Base-by-base conservation (phyloP, 1,284 basidiomycete species). In the Garcileccinum viscosum region DNA sequence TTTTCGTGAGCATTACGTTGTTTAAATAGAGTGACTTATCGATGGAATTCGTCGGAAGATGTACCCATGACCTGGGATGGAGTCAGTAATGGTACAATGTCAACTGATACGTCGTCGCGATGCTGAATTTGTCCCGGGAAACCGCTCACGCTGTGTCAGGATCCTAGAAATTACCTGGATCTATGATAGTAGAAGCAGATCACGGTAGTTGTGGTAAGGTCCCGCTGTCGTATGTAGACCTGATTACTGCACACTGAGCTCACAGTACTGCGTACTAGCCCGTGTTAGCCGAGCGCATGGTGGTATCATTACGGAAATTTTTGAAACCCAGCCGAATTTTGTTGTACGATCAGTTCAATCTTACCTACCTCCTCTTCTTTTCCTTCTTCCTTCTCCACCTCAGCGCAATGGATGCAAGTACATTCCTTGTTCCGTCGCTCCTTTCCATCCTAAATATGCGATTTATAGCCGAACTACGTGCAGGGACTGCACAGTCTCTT, bases 401-500 rank as follows among this genome's bases (percentile, higher is more conserved):
- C 67, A 53, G 50, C 58, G 40, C 64, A 65, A 79, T 79, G 78
- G 80, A 81, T 68, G 78, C 80, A 64, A 72, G 78, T 75, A 42
- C 30, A 37, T 22, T 61, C 63, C 47, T 12, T 27, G 11, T 19
- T 35, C 60, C 19, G 68, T 69, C 12, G 17, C 24, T n/a, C 27
- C 15, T 4, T 65, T 9, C 64, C 33, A 50, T 69, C 38, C 17
- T 24, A 62, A 61, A 71, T 63, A 64, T 68, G 9, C 24, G 38
- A 47, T 59, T 9, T 47, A 62, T 69, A 94, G 92, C 87, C 88
- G 35, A 86, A 82, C 79, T 93, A 88, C 77, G 88, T 93, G 73
- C 90, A 95, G 82, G 89, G 88, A 75, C 85, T 98, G 72, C 94
- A 96, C 84, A 87, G 88, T 82, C 89, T 97, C 70, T 90, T 98